Evolutionary conservation across 1,139 yeast species (phyloP).

Genomic region (Magnusiomyces paraingens): DNA sequence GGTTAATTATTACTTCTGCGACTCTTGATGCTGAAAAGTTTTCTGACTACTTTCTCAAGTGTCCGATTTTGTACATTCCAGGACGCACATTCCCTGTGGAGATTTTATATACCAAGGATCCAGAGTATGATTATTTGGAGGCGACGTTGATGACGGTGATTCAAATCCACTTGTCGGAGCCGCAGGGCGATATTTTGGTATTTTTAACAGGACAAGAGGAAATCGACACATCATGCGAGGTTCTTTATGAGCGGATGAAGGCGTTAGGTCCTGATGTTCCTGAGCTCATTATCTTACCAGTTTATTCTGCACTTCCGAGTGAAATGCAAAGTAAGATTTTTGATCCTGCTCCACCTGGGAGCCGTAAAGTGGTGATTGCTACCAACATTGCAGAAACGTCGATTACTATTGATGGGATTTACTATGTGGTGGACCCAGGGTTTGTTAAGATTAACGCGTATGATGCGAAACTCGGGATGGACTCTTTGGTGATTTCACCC

Average conservation of each 20-base stretch:
- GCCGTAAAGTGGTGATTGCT: conserved; percentile 68
- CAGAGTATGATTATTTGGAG: conserved; percentile 79
- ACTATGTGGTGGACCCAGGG: conserved; percentile 75
- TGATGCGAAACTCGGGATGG: conserved; percentile 74
- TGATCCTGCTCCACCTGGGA: conserved; percentile 66
- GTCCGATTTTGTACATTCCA: conserved; percentile 79
- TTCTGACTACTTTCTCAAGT: conserved; percentile 64
- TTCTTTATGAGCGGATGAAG: conserved; percentile 58
- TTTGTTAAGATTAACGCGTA: conserved; percentile 72
- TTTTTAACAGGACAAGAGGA: conserved; percentile 90
- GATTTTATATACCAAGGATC: conserved; percentile 64
- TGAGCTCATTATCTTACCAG: conserved; percentile 76
- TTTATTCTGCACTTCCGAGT: conserved; percentile 71
- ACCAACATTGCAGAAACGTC: conserved; percentile 82
- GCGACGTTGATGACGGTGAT: conserved; percentile 75
- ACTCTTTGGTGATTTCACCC: conserved; percentile 62
- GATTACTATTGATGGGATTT: conserved; percentile 72
- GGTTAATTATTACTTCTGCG: conserved; percentile 84
- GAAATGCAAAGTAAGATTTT: conserved; percentile 68
- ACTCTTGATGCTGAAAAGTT: conserved; percentile 83
- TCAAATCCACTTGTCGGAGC: conserved; percentile 75
- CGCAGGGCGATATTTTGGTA: conserved; percentile 75
- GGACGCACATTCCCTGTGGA: conserved; percentile 92
- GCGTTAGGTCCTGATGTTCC: conserved; percentile 56
- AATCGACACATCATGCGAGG: conserved; percentile 84